phyloP scores from a whole-genome alignment of 2,329 filamentous ascomycete species.

The Hansfordia pulvinata region DNA sequence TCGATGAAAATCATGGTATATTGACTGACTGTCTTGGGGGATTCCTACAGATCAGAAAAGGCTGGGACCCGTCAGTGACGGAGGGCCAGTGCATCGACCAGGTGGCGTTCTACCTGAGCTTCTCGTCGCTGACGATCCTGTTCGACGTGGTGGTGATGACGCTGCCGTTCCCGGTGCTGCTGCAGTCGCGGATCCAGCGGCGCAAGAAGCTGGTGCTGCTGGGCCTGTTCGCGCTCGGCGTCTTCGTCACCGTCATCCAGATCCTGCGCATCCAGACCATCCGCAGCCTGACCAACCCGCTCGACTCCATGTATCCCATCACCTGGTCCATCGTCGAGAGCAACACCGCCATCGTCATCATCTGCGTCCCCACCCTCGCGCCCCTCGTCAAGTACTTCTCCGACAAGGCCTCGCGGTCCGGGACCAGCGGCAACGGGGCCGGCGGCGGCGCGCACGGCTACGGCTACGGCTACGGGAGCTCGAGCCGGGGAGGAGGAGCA shows the following conservation, averaged over 20 bases:
- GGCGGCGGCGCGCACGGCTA: constrained; percentile 2
- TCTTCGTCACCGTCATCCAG: constrained; percentile 36
- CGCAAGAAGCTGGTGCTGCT: constrained; percentile 27
- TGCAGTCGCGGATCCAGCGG: constrained; percentile 20
- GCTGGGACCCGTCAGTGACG: constrained; percentile 25
- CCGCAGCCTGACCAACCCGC: constrained; percentile 25
- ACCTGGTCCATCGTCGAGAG: constrained; percentile 32
- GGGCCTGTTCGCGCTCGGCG: constrained; percentile 30
- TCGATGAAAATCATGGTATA: no score
- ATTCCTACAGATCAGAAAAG: constrained; percentile 16
- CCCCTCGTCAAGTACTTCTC: constrained; percentile 23
- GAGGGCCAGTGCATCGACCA: constrained; percentile 22
- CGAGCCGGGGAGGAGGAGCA: no score
- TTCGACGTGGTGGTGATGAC: constrained; percentile 27
- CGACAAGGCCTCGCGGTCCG: constrained; percentile 11
- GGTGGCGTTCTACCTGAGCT: constrained; percentile 27
- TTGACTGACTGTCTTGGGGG: background rate
- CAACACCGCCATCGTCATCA: constrained; percentile 27
- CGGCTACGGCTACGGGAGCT: constrained; percentile 11
- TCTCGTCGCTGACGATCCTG: constrained; percentile 24
- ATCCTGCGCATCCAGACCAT: constrained; percentile 36
- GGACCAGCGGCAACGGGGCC: constrained; percentile 1
- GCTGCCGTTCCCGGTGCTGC: constrained; percentile 25
- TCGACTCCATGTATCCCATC: constrained; percentile 26
- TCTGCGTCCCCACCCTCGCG: constrained; percentile 26